Percentiles rank a stretch among this genome's conserved stretches.
Conservation (phyloP, 2,329 filamentous ascomycete genomes). For the Curvularia lunata region DNA sequence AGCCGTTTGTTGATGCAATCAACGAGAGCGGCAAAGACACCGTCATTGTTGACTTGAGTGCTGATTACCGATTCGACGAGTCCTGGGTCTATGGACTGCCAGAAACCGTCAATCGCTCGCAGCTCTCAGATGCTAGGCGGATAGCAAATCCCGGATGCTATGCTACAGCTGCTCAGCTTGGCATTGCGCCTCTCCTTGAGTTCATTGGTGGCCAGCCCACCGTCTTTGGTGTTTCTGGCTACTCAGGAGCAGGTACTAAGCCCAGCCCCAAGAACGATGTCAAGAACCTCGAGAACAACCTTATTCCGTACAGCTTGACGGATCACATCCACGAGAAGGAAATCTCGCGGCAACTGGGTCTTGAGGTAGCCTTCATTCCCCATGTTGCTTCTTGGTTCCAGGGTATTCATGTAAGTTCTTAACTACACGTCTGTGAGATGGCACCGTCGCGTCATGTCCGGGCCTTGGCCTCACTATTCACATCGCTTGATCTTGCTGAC, state of each 20-base stretch:
- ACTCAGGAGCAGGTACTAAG: constrained; percentile 94
- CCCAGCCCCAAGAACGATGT: constrained; percentile 93
- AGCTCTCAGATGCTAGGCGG: constrained; percentile 77
- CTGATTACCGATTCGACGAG: constrained; percentile 89
- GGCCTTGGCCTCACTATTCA: too few relatives aligned
- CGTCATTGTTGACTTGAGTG: constrained; percentile 91
- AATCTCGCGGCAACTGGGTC: constrained; percentile 78
- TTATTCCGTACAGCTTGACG: constrained; percentile 89
- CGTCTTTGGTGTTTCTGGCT: constrained; percentile 90
- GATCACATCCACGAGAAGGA: constrained; percentile 96
- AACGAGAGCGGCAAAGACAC: constrained; percentile 72
- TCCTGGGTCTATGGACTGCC: constrained; percentile 90
- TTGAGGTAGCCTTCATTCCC: constrained; percentile 81
- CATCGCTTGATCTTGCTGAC: constrained; percentile 2
- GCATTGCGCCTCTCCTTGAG: constrained; percentile 80
- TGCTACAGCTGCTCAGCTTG: constrained; percentile 89
- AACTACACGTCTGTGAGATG: not conserved
- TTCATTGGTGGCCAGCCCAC: constrained; percentile 80
- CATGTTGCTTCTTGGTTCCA: constrained; percentile 98
- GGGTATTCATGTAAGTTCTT: constrained; percentile 73
- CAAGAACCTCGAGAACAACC: constrained; percentile 79
- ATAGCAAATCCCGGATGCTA: constrained; percentile 97
- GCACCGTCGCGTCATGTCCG: not conserved
- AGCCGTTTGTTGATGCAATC: constrained; percentile 90
- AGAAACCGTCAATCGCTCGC: constrained; percentile 77